These are phyloP conservation scores for Polyporus arcularius DNA, from an alignment of 768 basidiomycete genomes.

Conservation along the genomic window DNA sequence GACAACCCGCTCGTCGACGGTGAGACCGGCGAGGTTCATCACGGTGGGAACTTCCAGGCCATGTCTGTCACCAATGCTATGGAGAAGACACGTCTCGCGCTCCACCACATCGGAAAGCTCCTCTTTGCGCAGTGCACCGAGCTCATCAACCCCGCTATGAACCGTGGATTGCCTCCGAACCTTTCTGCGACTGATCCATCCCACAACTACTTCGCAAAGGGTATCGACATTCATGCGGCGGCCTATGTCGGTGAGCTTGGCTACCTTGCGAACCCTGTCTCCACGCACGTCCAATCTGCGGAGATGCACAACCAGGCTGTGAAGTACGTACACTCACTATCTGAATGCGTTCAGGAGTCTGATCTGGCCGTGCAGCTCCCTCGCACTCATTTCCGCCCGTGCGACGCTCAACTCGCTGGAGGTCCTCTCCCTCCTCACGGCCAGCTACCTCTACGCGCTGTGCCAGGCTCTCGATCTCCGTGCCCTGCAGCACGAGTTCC, in stretches of 20 bases:
- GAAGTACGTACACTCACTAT: constrained; percentile 54
- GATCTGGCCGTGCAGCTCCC: constrained; percentile 50
- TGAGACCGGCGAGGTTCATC: constrained; percentile 63
- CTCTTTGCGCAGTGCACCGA: constrained; percentile 61
- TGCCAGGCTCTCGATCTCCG: constrained; percentile 89
- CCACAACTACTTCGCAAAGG: constrained; percentile 82
- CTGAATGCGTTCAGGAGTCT: constrained; percentile 6
- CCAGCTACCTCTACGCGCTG: constrained; percentile 75
- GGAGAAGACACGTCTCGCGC: constrained; percentile 75
- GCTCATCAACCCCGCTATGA: constrained; percentile 78
- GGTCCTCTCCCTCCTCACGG: constrained; percentile 70
- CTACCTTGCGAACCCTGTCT: constrained; percentile 80
- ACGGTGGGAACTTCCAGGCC: constrained; percentile 91
- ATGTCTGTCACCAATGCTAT: constrained; percentile 84
- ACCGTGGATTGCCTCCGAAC: constrained; percentile 80
- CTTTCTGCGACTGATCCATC: constrained; percentile 80
- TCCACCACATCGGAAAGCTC: constrained; percentile 53
- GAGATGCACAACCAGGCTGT: constrained; percentile 94
- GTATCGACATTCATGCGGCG: constrained; percentile 81
- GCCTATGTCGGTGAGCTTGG: constrained; percentile 84
- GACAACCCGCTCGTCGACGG: constrained; percentile 85
- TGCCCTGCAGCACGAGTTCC: constrained; percentile 69
- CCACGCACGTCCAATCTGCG: constrained; percentile 81
- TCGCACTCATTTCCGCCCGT: constrained; percentile 82
- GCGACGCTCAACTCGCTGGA: constrained; percentile 79